Evolutionary conservation across 2,329 filamentous ascomycete genomes (phyloP), one percentile per base, ranked within the genome.

Genomic region (Fusarium xyrophilum): DNA sequence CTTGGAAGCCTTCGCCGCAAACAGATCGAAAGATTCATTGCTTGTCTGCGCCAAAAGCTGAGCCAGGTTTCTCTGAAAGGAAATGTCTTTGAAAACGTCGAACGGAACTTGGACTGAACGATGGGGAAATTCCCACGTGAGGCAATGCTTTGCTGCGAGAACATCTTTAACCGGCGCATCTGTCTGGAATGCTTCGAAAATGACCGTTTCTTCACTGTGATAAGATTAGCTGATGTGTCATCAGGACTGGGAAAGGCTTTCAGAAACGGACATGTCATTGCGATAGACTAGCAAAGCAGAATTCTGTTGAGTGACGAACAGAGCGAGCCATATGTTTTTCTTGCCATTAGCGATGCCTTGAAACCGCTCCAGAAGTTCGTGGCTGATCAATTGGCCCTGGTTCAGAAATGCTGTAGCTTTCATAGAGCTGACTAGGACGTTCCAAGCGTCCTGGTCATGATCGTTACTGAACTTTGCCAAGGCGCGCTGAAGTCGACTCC

Each of bases 71-170:
- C 80, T 71, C 57, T 82, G 82, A 44, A 91, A 89, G 0, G 60
- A 63, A 0, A 50, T 12, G 2, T 75, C 40, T 0, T 39, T 43
- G 42, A 80, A 79, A 0, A 63, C 50, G 7, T 17, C 10, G 3
- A 74, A 60, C 0, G 86, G 78, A 6, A 90, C 71, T 0, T 79
- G 76, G 0, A 85, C 83, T 1, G 85, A 81, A 12, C 76, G 77
- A 0, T 83, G 85, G 0, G 89, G 89, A 61, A 91, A 91, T n/a
- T 84, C 80, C 82, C 88, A 89, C 46, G 77, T 67, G 1, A 92
- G 75, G 1, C 87, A 82, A 32, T 80, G 79, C 10, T 83, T 74
- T 0, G 85, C 74, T 0, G 80, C 80, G 4, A 90, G 79, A 1
- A 90, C 85, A 17, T 81, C 73, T 21, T 84, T 77, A 0, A 83